Evolutionary conservation across 2,329 filamentous ascomycete species (phyloP).

Genomic region (Fusarium oligoseptatum): DNA sequence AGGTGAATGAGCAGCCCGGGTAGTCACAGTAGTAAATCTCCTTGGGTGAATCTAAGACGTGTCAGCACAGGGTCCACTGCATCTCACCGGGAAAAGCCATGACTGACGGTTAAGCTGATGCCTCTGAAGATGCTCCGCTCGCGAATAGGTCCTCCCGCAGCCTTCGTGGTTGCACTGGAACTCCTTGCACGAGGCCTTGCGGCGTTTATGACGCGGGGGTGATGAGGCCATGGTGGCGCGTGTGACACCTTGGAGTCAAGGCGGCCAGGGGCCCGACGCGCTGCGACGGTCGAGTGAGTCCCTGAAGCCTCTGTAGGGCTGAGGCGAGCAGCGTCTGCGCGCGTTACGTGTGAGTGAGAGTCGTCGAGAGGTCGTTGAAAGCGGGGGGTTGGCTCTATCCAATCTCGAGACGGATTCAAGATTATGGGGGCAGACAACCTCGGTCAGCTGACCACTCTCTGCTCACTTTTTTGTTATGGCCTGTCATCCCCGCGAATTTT

Average conservation of each 20-base stretch:
- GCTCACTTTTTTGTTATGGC: constrained; percentile 20
- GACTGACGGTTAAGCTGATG: constrained; percentile 46
- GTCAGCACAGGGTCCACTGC: constrained; percentile 23
- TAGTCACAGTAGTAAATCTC: constrained; percentile 49
- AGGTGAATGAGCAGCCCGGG: constrained; percentile 47
- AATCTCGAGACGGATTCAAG: constrained; percentile 32
- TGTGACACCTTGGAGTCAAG: constrained; percentile 3
- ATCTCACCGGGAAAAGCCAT: not conserved
- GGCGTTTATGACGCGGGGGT: constrained; percentile 48
- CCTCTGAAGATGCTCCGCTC: constrained; percentile 46
- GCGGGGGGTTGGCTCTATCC: constrained; percentile 4
- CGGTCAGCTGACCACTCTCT: constrained; percentile 42
- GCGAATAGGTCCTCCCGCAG: constrained; percentile 47
- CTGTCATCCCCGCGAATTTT: constrained; percentile 33
- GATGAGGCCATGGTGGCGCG: constrained; percentile 45
- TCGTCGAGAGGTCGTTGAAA: not conserved
- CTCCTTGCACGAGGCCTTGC: constrained; percentile 49
- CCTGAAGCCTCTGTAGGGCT: not conserved
- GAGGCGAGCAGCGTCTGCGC: not conserved
- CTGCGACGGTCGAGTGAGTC: constrained; percentile 1
- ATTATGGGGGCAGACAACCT: constrained; percentile 33
- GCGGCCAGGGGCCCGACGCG: constrained; percentile 23
- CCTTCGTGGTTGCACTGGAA: constrained; percentile 49
- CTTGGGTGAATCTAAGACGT: constrained; percentile 44
- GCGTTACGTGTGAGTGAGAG: not conserved